phyloP scores from a whole-genome alignment of 2,329 filamentous ascomycete genomes.

The Cryoendolithus antarcticus region DNA sequence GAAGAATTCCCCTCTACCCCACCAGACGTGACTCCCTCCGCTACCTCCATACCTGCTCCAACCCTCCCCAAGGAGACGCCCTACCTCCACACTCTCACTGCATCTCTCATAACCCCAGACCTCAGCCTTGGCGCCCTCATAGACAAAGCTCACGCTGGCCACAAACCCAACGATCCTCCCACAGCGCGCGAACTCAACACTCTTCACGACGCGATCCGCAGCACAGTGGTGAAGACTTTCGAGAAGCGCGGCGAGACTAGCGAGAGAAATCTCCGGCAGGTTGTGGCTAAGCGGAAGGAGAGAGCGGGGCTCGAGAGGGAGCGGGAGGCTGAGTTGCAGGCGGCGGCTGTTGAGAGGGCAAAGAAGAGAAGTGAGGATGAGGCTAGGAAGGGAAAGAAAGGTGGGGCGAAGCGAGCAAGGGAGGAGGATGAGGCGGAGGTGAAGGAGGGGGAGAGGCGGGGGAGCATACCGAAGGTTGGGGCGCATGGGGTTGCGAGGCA shows the following conservation, averaged over 20 bases:
- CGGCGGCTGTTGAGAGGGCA: constrained; percentile 34
- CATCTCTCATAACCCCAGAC: constrained; percentile 40
- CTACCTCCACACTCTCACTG: constrained; percentile 49
- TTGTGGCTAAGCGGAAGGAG: constrained; percentile 54
- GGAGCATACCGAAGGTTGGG: constrained; percentile 43
- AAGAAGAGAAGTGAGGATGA: constrained; percentile 19
- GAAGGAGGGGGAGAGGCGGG: constrained; percentile 61
- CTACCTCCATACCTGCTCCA: constrained; percentile 34
- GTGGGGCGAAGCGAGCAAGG: constrained; percentile 15
- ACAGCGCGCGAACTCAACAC: constrained; percentile 52
- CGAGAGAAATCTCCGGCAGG: constrained; percentile 60
- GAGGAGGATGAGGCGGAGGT: constrained; percentile 19
- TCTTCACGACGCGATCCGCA: constrained; percentile 55
- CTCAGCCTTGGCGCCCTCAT: constrained; percentile 58
- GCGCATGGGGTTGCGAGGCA: constrained; percentile 52
- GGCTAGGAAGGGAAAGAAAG: constrained; percentile 18
- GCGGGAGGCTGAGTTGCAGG: constrained; percentile 35
- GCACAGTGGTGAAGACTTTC: constrained; percentile 31
- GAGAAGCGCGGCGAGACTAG: constrained; percentile 49
- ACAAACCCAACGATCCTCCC: constrained; percentile 28
- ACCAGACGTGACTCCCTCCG: constrained; percentile 49
- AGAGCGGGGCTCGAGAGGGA: constrained; percentile 41
- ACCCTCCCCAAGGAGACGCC: constrained; percentile 42
- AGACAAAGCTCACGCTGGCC: constrained; percentile 45
- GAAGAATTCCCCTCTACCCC: constrained; percentile 37